A percentile compares a stretch with the other conserved stretches of the same genome.
Evolutionary conservation across 1,139 yeast species (phyloP).

Genomic region (Tardiomyces blankii): DNA sequence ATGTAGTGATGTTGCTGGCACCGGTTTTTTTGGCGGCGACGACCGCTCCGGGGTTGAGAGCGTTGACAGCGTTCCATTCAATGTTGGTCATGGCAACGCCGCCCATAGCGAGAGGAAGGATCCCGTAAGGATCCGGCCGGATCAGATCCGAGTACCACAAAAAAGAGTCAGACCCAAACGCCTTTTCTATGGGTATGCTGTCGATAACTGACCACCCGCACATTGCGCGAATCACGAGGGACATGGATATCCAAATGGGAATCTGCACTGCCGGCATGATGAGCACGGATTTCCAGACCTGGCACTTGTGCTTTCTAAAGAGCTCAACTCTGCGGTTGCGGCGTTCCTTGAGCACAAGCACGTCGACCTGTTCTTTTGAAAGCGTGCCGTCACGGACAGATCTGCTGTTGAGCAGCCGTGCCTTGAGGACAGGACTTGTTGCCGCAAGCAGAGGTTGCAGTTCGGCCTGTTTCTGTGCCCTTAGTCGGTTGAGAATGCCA

Average conservation of each 20-base stretch:
- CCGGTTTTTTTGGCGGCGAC: slow-evolving; percentile 7
- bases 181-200: slow-evolving; percentile 41
- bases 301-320: slow-evolving; percentile 56
- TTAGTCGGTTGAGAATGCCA: slow-evolving; percentile 56
- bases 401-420: slow-evolving; percentile 43
- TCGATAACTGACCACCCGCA: slow-evolving; percentile 51
- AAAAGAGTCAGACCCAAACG: slow-evolving; percentile 43
- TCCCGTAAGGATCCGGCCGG: slow-evolving; percentile 47
- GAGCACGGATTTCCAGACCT: slow-evolving; percentile 66
- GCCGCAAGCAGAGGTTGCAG: slow-evolving; percentile 55
- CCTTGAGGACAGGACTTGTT: slow-evolving; percentile 60
- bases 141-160: slow-evolving; percentile 54
- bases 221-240: slow-evolving; percentile 62
- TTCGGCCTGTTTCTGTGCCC: slow-evolving; percentile 60
- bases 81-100: slow-evolving; percentile 60
- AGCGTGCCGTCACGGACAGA: slow-evolving; percentile 35
- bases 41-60: slow-evolving; percentile 31
- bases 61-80: slow-evolving; percentile 62
- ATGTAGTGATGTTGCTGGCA: slow-evolving; percentile 27
- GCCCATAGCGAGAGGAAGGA: slow-evolving; percentile 65
- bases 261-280: slow-evolving; percentile 66
- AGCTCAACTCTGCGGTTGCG: slow-evolving; percentile 60
- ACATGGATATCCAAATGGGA: slow-evolving; percentile 80
- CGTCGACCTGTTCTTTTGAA: slow-evolving; percentile 64
- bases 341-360: slow-evolving; percentile 67